phyloP scores from a whole-genome alignment of 2,329 filamentous ascomycete species.

The Davidsoniella neocaledoniae region DNA sequence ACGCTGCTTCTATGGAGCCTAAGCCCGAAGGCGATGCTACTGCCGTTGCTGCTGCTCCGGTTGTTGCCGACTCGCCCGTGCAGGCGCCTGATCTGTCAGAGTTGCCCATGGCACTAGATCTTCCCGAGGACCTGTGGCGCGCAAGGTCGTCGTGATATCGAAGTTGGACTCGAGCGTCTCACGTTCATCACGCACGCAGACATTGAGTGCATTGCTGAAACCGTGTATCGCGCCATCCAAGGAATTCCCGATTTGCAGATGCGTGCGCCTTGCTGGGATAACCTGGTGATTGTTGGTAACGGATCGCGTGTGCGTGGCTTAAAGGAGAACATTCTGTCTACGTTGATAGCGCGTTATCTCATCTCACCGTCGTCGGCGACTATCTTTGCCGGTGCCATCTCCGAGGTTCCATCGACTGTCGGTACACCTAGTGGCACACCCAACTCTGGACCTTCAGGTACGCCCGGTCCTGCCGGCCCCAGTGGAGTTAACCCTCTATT shows the following conservation, averaged over 20 bases:
- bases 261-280: slow-evolving; percentile 80
- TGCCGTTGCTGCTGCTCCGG: not conserved
- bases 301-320: slow-evolving; percentile 61
- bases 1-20: not conserved
- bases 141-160: slow-evolving; percentile 49
- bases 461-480: slow-evolving; percentile 38
- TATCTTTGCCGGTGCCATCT: slow-evolving; percentile 75
- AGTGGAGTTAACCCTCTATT: slow-evolving; percentile 71
- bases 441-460: slow-evolving; percentile 25
- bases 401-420: slow-evolving; percentile 70
- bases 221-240: slow-evolving; percentile 70
- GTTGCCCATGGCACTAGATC: slow-evolving; percentile 13
- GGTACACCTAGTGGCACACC: slow-evolving; percentile 80
- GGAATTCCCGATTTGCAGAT: slow-evolving; percentile 71
- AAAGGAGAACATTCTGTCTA: slow-evolving; percentile 71
- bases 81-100: slow-evolving; percentile 8
- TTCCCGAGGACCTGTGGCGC: slow-evolving; percentile 26
- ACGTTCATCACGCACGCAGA: slow-evolving; percentile 51
- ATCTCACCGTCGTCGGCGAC: slow-evolving; percentile 85
- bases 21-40: slow-evolving; percentile 8
- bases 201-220: slow-evolving; percentile 67
- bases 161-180: slow-evolving; percentile 64
- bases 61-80: slow-evolving; percentile 3
- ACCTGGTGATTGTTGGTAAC: slow-evolving; percentile 79
- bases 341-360: slow-evolving; percentile 65